phyloP scores from a whole-genome alignment of 1,284 basidiomycete genomes.

The Golubevia pallescens region DNA sequence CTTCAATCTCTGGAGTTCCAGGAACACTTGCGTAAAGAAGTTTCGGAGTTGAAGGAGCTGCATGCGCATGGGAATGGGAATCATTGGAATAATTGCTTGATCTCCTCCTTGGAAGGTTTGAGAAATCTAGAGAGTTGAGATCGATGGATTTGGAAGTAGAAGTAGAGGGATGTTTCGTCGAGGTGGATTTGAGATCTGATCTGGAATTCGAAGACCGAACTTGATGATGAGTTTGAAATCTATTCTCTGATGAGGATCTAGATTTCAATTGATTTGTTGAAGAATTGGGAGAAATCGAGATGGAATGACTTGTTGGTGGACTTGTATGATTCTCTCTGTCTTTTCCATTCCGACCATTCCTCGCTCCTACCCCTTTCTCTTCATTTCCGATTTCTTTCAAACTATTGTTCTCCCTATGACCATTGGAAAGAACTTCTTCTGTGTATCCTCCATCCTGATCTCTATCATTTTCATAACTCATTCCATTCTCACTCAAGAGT shows the following conservation, averaged over 20 bases:
- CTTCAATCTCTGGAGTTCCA: neutral
- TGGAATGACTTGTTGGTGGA: too few species aligned
- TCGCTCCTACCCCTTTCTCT: too few species aligned
- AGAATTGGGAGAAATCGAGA: too few species aligned
- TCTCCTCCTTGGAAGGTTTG: neutral
- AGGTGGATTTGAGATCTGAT: too few species aligned
- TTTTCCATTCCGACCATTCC: too few species aligned
- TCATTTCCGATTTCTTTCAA: neutral
- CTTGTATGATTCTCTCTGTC: too few species aligned
- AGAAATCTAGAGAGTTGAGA: neutral
- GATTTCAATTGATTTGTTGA: too few species aligned
- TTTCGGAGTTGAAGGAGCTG: neutral
- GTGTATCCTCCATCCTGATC: constrained; percentile 11
- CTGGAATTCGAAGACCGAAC: too few species aligned
- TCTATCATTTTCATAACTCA: constrained; percentile 16
- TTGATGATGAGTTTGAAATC: too few species aligned
- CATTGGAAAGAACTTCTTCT: constrained; percentile 18
- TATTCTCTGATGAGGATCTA: too few species aligned
- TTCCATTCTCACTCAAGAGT: constrained; percentile 21
- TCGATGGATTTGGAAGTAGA: too few species aligned
- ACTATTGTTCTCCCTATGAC: constrained; percentile 7
- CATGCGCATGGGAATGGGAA: neutral
- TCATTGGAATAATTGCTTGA: neutral
- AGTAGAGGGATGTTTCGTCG: too few species aligned
- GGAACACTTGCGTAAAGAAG: neutral